A percentile compares a stretch with the other conserved stretches of the same genome.
Conservation (phyloP, 2,329 filamentous ascomycete species). For the Aspergillus costaricaensis region DNA sequence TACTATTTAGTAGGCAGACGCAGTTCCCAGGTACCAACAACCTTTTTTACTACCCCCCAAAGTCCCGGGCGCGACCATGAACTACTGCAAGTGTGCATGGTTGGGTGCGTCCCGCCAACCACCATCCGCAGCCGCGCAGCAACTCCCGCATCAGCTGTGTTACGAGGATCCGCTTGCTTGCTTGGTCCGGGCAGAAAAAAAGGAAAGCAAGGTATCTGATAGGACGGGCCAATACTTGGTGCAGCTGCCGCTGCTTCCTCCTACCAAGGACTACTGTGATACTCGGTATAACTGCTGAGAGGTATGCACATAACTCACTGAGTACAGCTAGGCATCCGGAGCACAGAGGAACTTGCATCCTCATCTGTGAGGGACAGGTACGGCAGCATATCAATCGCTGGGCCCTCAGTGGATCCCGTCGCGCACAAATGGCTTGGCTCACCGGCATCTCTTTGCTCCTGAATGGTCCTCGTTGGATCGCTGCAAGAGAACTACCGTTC, state of each 20-base stretch:
- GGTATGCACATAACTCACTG: not conserved
- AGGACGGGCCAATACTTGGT: not conserved
- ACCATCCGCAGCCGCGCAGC: conserved; percentile 12
- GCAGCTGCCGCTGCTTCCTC: not conserved
- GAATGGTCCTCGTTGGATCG: conserved; percentile 7
- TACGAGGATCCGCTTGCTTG: conserved; percentile 3
- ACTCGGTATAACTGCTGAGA: not conserved
- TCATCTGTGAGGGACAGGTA: conserved; percentile 15
- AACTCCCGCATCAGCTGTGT: conserved; percentile 6
- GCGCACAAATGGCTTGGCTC: conserved; percentile 18
- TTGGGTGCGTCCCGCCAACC: conserved; percentile 20
- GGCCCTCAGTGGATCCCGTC: conserved; percentile 21
- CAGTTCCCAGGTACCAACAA: not conserved
- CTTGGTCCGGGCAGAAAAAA: not conserved
- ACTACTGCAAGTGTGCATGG: conserved; percentile 25
- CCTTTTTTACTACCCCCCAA: not conserved
- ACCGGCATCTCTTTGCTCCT: conserved; percentile 10
- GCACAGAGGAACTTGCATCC: not conserved
- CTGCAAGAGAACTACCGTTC: conserved; percentile 20
- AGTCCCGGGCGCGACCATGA: conserved; percentile 12
- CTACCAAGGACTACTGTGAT: too few relatives aligned
- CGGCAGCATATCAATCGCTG: conserved; percentile 17
- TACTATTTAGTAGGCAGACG: not conserved
- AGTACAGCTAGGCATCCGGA: not conserved
- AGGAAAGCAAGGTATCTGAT: conserved; percentile 1